Evolutionary conservation across 495 filamentous ascomycete species (phyloP), one percentile per base, ranked within the genome.

Genomic region (Penicillium taxi): DNA sequence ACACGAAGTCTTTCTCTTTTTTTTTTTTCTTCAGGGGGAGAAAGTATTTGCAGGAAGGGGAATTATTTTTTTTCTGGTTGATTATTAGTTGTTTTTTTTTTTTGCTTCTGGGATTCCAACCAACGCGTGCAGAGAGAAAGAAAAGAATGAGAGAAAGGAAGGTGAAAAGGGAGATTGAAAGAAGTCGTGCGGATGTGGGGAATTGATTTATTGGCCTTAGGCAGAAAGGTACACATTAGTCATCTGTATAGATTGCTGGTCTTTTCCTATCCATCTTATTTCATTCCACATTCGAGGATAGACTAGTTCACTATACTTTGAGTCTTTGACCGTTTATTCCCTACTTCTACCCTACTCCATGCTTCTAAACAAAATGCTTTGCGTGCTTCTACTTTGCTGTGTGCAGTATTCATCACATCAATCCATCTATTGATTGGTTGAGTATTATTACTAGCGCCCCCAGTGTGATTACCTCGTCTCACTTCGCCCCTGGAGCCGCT

Each of bases 51-150:
- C 49, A 50, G 35, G 28, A n/a, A 30, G 26, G 19, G 16, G 14
- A 23, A 15, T 38, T 50, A 41, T 58, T 53, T 53, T 48, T 52
- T 41, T 42, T 22, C 26, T 32, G 18, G 54, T 53, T 52, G 47
- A 46, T 40, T 41, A 16, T 9, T 23, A n/a, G 18, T 19, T 28
- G 32, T 33, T 13, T 22, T 12, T 35, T 35, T 52, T 48, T 45
- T 12, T 13, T n/a, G n/a, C n/a, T n/a, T n/a, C n/a, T n/a, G n/a
- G 16, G 31, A 20, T 37, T 35, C 39, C 34, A 41, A 48, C 23
- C 40, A 42, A 52, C 40, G 36, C 40, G 47, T 52, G 55, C 53
- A 48, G 53, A 42, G 45, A 52, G 50, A 58, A 59, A 47, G 55
- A 64, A 54, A 45, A 13, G 7, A 29, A 29, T 6, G 26, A 12